Evolutionary conservation across 495 filamentous ascomycete genomes (phyloP).

Genomic region (Aspergillus diversus): DNA sequence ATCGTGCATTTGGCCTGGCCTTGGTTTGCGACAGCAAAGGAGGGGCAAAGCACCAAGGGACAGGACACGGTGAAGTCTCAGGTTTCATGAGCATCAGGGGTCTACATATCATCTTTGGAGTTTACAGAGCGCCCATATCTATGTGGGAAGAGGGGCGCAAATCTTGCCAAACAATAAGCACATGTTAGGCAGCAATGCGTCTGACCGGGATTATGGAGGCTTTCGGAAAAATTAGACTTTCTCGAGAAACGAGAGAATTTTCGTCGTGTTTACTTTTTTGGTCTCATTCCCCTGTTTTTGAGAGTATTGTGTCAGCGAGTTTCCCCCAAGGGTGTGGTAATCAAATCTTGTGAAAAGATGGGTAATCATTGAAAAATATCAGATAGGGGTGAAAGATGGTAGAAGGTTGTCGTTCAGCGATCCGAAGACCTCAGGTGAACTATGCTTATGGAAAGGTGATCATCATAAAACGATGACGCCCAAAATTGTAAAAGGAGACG

Average conservation of each 20-base stretch:
- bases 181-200: conserved; percentile 54
- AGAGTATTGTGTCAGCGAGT: conserved; percentile 1
- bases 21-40: not conserved
- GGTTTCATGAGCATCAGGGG: not conserved
- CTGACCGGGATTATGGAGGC: conserved; percentile 13
- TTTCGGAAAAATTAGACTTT: conserved; percentile 19
- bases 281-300: conserved; percentile 16
- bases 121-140: not conserved
- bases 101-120: not conserved
- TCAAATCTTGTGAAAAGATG: not conserved
- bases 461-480: conserved; percentile 40
- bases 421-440: conserved; percentile 57
- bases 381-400: conserved; percentile 54
- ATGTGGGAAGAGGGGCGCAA: not conserved
- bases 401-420: conserved; percentile 52
- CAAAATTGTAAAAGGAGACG: conserved; percentile 1
- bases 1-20: conserved; percentile 1
- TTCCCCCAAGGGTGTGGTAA: not conserved
- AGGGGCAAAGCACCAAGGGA: not conserved
- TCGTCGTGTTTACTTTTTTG: conserved; percentile 18
- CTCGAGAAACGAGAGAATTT: conserved; percentile 8
- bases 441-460: conserved; percentile 53
- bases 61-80: not conserved
- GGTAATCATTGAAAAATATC: conserved; percentile 26
- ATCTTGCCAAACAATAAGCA: conserved; percentile 17